Base-by-base conservation (phyloP, 257 asterid genomes). In the Plantago ovata region DNA sequence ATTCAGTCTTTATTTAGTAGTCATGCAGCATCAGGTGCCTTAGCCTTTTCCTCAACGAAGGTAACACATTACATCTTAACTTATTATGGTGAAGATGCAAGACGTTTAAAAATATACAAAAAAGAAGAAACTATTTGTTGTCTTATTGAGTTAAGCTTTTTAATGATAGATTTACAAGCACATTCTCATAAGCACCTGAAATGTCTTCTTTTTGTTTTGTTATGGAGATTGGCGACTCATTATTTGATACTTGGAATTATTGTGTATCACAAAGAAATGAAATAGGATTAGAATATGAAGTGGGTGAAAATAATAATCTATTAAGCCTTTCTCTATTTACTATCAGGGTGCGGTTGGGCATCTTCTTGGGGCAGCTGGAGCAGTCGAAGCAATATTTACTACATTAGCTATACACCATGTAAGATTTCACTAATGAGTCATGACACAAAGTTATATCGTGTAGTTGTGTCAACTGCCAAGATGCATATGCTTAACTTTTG, bases 361-460 rank as follows among this genome's bases (percentile, higher is more conserved):
- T 77, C 95, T 92, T 38, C 95, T 88, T 33, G 98, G 98, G 53
- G 98, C 98, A 41, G 96, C 98, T 42, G 97, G 98, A 69, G 94
- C 95, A 28, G 98, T 92, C 38, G 98, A 92, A 72, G 95, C 97
- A 61, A 69, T 86, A 68, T 88, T 92, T 62, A 62, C 87, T 38
- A 68, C 86, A 63, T 65, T 92, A 77, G 78, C 97, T 40, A 79
- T 92, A 69, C 88, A 82, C 78, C 81, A 86, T 66, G 98, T 91
- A 74, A 77, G 88, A 32, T 63, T 60, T 54, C 36, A 23, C 9
- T 51, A n/a, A n/a, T n/a, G n/a, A n/a, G n/a, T n/a, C n/a, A n/a
- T n/a, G n/a, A n/a, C n/a, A n/a, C n/a, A n/a, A n/a, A n/a, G n/a
- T 13, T 22, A 52, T 55, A 22, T 48, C 46, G 9, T 3, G 6